These are phyloP conservation scores for Aspergillus bridgeri DNA, from an alignment of 495 filamentous ascomycete genomes.

Conservation along the genomic window DNA sequence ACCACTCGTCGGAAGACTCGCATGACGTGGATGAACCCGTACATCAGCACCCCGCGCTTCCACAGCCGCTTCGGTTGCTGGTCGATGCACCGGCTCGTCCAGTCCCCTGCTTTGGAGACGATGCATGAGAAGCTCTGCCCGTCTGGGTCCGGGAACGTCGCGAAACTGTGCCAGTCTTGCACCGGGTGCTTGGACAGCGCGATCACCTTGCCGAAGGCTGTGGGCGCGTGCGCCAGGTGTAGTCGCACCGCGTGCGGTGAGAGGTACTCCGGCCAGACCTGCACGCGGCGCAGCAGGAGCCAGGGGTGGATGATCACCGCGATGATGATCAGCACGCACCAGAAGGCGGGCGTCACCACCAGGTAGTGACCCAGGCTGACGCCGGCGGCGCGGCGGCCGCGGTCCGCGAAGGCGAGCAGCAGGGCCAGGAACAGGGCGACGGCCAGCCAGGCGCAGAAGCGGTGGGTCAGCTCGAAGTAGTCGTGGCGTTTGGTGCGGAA, in stretches of 20 bases:
- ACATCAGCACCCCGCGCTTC: conserved; percentile 52
- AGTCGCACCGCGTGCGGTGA: conserved; percentile 70
- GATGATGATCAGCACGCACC: conserved; percentile 38
- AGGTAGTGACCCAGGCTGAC: conserved; percentile 31
- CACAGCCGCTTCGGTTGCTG: conserved; percentile 50
- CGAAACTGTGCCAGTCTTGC: conserved; percentile 79
- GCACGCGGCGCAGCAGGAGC: conserved; percentile 44
- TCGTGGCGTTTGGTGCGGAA: conserved; percentile 50
- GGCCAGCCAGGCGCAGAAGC: conserved; percentile 51
- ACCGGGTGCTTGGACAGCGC: conserved; percentile 53
- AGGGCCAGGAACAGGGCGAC: conserved; percentile 47
- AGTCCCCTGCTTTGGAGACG: conserved; percentile 78
- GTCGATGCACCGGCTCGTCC: conserved; percentile 64
- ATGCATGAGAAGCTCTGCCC: conserved; percentile 59
- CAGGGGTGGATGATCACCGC: conserved; percentile 41
- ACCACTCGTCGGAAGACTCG: conserved; percentile 65
- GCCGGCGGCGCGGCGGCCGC: conserved; percentile 28
- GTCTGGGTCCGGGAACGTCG: conserved; percentile 57
- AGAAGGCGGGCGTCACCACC: conserved; percentile 39
- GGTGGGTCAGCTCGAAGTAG: conserved; percentile 55
- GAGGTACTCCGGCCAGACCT: conserved; percentile 58
- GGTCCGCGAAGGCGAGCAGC: conserved; percentile 33
- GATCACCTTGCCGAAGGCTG: conserved; percentile 41
- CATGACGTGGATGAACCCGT: conserved; percentile 70
- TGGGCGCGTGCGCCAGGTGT: conserved; percentile 58